A percentile compares a stretch with the other conserved stretches of the same genome.
These are phyloP conservation scores for Alternaria metachromatica DNA, from an alignment of 2,329 filamentous ascomycete genomes.

Conservation along the genomic window DNA sequence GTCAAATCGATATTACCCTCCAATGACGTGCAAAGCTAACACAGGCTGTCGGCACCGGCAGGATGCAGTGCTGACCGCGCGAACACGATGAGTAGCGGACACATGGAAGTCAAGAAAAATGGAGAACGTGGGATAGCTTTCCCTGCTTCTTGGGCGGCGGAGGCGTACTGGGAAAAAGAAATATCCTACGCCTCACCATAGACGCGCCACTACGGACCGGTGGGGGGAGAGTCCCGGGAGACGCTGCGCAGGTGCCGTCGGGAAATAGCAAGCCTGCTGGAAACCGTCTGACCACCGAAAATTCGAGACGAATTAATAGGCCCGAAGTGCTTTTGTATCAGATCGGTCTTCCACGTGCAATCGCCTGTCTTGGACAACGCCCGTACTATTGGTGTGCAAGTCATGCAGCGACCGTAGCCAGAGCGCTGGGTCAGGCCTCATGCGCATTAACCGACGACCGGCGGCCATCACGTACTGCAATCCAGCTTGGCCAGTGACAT, in stretches of 20 bases:
- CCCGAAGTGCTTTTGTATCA: constrained; percentile 24
- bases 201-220: constrained; percentile 1
- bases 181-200: constrained; percentile 2
- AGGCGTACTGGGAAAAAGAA: constrained; percentile 4
- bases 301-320: constrained; percentile 9
- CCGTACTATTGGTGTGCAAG: constrained; percentile 32
- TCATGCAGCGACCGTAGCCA: constrained; percentile 42
- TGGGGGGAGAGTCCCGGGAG: too few species aligned
- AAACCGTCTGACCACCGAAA: constrained; percentile 1
- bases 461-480: constrained; percentile 21
- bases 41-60: constrained; percentile 8
- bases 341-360: constrained; percentile 36
- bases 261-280: background rate
- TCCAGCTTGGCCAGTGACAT: constrained; percentile 25
- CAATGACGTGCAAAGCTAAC: background rate
- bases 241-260: constrained; percentile 2
- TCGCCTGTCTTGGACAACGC: constrained; percentile 23
- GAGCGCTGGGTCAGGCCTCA: constrained; percentile 34
- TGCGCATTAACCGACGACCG: constrained; percentile 26
- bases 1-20: constrained; percentile 1
- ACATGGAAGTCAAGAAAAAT: background rate
- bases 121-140: constrained; percentile 4
- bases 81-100: background rate
- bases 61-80: background rate
- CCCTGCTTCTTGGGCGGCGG: background rate